Evolutionary conservation across 306 rosid species (phyloP).

Genomic region (Dryas alaskensis): DNA sequence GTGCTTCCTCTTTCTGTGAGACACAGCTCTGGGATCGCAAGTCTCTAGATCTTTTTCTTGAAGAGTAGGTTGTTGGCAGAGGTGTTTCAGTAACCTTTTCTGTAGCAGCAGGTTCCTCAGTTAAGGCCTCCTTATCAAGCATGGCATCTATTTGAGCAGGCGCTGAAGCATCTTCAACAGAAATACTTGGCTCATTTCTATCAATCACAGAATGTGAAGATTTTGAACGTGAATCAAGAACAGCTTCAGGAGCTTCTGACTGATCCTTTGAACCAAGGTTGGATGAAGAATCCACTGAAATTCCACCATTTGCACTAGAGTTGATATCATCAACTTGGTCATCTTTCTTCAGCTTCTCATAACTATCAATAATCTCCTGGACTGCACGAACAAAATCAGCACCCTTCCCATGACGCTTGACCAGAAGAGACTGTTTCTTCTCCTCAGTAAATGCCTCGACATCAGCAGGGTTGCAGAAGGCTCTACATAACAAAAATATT

Average conservation of each 20-base stretch:
- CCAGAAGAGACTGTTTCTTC: slow-evolving; percentile 82
- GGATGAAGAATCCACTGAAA: slow-evolving; percentile 37
- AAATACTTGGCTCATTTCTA: slow-evolving; percentile 43
- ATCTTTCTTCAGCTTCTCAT: slow-evolving; percentile 68
- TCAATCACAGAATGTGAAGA: slow-evolving; percentile 37
- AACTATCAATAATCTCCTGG: slow-evolving; percentile 72
- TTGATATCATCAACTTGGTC: slow-evolving; percentile 40
- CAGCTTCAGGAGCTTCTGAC: slow-evolving; percentile 40
- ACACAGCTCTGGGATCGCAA: slow-evolving; percentile 38
- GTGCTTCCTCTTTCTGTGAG: slow-evolving; percentile 35
- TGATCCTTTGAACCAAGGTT: slow-evolving; percentile 44
- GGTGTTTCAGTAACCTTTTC: slow-evolving; percentile 39
- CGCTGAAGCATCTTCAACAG: slow-evolving; percentile 47
- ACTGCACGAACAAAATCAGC: slow-evolving; percentile 96
- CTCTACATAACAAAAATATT: slow-evolving; percentile 54
- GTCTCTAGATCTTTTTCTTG: slow-evolving; percentile 61
- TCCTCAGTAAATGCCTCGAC: slow-evolving; percentile 96
- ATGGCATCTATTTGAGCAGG: slow-evolving; percentile 40
- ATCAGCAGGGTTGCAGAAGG: slow-evolving; percentile 94
- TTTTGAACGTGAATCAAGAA: slow-evolving; percentile 35
- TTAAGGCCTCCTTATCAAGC: slow-evolving; percentile 36
- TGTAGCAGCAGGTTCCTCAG: slow-evolving; percentile 46
- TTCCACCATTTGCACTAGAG: slow-evolving; percentile 44
- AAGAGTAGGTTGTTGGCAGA: slow-evolving; percentile 43
- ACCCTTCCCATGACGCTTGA: slow-evolving; percentile 87